These are phyloP conservation scores for Camellia oleifera DNA, from an alignment of 179 eudicot genomes.

Conservation along the genomic window DNA sequence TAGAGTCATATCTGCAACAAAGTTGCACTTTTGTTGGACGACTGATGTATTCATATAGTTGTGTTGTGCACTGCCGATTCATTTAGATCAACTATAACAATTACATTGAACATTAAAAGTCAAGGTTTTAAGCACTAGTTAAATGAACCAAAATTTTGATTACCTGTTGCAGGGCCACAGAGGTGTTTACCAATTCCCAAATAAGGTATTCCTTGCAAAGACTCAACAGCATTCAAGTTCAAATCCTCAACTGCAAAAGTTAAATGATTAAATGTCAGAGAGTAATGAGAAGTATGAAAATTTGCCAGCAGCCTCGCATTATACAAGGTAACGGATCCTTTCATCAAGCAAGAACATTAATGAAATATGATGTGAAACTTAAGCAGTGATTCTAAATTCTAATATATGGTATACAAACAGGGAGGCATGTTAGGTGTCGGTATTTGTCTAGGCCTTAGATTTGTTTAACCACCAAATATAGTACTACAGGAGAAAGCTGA, in stretches of 20 bases:
- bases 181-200: slow-evolving; percentile 95
- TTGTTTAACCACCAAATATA: neutral
- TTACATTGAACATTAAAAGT: neutral
- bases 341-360: slow-evolving; percentile 11
- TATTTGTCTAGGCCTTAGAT: neutral
- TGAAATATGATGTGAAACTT: neutral
- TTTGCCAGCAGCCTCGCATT: neutral
- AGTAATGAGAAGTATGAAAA: neutral
- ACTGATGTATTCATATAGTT: neutral
- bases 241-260: slow-evolving; percentile 85
- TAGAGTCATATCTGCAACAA: slow-evolving; percentile 78
- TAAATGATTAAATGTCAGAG: neutral
- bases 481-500: neutral
- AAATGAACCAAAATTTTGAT: slow-evolving; percentile 2
- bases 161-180: slow-evolving; percentile 98
- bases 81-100: neutral
- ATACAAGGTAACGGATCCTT: neutral
- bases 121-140: neutral
- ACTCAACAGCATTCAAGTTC: slow-evolving; percentile 67
- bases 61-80: neutral
- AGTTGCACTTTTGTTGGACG: slow-evolving; percentile 5
- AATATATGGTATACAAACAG: neutral
- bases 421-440: neutral
- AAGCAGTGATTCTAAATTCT: neutral
- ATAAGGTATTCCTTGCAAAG: slow-evolving; percentile 69